Conservation (phyloP, 495 filamentous ascomycete genomes). For the Penicillium manginii region DNA sequence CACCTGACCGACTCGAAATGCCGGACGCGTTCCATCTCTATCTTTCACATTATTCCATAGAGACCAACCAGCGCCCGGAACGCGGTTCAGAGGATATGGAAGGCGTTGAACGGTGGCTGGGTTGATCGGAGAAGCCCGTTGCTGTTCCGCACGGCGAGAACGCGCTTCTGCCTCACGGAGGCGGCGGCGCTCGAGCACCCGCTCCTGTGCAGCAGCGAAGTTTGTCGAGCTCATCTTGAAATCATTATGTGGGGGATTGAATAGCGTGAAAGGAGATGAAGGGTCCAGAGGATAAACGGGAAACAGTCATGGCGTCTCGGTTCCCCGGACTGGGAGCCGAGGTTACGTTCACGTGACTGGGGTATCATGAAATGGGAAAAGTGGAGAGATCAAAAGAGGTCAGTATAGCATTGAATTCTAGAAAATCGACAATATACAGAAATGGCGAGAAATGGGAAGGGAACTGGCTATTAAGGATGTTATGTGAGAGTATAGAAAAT, state of each 20-base stretch:
- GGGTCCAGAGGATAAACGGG: slow-evolving; percentile 13
- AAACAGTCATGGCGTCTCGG: slow-evolving; percentile 1
- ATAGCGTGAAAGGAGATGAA: slow-evolving; percentile 11
- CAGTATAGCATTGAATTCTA: no score
- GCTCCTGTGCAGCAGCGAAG: slow-evolving; percentile 84
- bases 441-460: no score
- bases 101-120: slow-evolving; percentile 55
- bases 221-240: slow-evolving; percentile 70
- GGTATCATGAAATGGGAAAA: background rate
- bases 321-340: slow-evolving; percentile 8
- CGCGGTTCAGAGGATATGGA: slow-evolving; percentile 64
- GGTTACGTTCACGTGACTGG: slow-evolving; percentile 3
- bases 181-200: slow-evolving; percentile 76
- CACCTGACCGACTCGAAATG: slow-evolving; percentile 93
- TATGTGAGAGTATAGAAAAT: no score
- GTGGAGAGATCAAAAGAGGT: no score
- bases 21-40: slow-evolving; percentile 79
- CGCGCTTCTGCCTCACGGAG: slow-evolving; percentile 66
- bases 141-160: slow-evolving; percentile 57
- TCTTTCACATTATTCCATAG: slow-evolving; percentile 73
- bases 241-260: slow-evolving; percentile 35
- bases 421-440: no score
- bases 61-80: slow-evolving; percentile 59
- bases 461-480: no score
- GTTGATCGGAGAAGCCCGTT: slow-evolving; percentile 60